Evolutionary conservation across 2,329 filamentous ascomycete genomes (phyloP).

Genomic region (Triangularia verruculosa): DNA sequence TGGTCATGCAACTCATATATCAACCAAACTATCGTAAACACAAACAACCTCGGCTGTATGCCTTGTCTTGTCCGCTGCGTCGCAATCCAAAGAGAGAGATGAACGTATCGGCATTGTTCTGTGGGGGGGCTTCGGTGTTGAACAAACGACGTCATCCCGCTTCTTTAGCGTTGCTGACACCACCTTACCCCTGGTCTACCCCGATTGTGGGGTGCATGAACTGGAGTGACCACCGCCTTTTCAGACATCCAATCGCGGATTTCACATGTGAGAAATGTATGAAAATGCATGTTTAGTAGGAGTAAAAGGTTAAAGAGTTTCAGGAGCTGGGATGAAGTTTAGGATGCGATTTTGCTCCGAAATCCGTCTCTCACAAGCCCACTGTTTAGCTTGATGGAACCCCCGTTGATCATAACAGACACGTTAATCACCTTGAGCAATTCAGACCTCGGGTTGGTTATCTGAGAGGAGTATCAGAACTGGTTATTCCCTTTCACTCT

Average conservation of each 20-base stretch:
- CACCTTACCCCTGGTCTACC: background rate
- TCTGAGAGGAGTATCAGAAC: too few relatives aligned
- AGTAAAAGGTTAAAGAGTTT: background rate
- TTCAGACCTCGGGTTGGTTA: too few relatives aligned
- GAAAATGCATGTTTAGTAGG: background rate
- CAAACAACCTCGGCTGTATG: background rate
- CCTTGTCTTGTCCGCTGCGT: background rate
- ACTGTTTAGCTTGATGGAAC: too few relatives aligned
- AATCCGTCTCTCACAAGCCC: background rate
- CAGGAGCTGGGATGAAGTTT: background rate
- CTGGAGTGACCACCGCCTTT: background rate
- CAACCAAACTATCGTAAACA: background rate
- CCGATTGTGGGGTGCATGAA: background rate
- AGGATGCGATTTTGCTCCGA: background rate
- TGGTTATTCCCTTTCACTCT: too few relatives aligned
- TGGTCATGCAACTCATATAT: background rate
- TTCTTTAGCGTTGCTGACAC: background rate
- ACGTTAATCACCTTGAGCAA: too few relatives aligned
- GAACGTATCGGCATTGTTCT: background rate
- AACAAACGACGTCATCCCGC: conserved; percentile 6
- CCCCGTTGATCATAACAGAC: too few relatives aligned
- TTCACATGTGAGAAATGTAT: background rate
- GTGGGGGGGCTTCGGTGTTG: background rate
- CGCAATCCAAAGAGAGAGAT: background rate
- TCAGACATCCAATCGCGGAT: background rate